Conservation (phyloP, 1,139 yeast genomes). For the Debaryomyces fabryi region DNA sequence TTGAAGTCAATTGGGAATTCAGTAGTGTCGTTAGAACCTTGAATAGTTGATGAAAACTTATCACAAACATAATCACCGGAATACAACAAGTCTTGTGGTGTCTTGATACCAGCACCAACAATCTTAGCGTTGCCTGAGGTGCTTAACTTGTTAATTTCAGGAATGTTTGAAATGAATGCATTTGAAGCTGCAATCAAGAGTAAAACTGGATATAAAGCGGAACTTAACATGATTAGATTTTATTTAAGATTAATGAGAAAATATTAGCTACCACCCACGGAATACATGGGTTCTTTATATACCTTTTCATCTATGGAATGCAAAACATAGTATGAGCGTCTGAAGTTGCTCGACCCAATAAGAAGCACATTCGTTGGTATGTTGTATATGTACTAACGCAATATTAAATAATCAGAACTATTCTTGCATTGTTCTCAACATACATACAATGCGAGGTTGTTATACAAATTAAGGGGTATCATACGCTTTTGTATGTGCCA, state of each 20-base stretch:
- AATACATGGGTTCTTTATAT: neutral
- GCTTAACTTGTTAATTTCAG: conserved; percentile 13
- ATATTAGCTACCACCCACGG: neutral
- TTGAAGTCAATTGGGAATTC: conserved; percentile 22
- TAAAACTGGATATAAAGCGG: conserved; percentile 5
- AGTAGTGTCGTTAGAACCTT: conserved; percentile 17
- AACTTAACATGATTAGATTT: neutral
- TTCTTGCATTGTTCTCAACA: neutral
- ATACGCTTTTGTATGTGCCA: neutral
- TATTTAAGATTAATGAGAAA: neutral
- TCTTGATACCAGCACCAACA: conserved; percentile 13
- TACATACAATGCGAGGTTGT: neutral
- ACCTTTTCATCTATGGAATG: neutral
- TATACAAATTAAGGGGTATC: neutral
- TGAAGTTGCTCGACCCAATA: neutral
- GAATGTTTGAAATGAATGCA: conserved; percentile 16
- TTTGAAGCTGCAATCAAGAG: conserved; percentile 1
- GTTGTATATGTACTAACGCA: neutral
- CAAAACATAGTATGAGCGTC: conserved; percentile 4
- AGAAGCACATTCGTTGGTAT: neutral
- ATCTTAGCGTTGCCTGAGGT: conserved; percentile 2
- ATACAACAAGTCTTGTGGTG: conserved; percentile 18
- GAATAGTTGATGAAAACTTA: conserved; percentile 20
- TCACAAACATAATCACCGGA: conserved; percentile 24
- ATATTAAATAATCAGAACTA: neutral